Conservation (phyloP, 2,329 filamentous ascomycete genomes). For the Sarocladium strictum region DNA sequence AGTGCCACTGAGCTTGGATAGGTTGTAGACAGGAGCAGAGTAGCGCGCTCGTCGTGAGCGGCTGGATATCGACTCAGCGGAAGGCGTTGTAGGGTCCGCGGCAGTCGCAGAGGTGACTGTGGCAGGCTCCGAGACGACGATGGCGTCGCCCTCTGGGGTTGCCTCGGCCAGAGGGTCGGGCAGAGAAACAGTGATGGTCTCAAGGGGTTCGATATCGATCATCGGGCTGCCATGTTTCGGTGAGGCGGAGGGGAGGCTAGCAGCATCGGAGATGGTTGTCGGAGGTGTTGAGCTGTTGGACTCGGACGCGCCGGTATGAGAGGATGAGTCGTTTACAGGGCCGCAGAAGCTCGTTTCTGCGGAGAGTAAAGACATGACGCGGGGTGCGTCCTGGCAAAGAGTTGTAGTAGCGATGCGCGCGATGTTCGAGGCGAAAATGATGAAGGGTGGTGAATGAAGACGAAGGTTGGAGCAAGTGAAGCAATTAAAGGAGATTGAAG, state of each 20-base stretch:
- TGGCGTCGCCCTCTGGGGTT: constrained; percentile 14
- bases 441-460: neutral
- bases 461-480: neutral
- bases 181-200: constrained; percentile 14
- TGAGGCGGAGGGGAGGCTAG: constrained; percentile 46
- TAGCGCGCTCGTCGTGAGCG: constrained; percentile 50
- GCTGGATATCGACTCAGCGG: constrained; percentile 19
- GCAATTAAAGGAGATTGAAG: constrained; percentile 9
- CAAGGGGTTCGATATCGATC: constrained; percentile 21
- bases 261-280: constrained; percentile 58
- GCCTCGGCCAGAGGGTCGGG: constrained; percentile 22
- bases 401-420: constrained; percentile 16
- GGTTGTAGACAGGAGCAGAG: constrained; percentile 60
- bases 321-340: constrained; percentile 31
- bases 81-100: constrained; percentile 14
- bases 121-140: constrained; percentile 11
- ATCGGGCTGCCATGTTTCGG: constrained; percentile 32
- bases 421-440: neutral
- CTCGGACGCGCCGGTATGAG: constrained; percentile 45
- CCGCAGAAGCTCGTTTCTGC: constrained; percentile 25
- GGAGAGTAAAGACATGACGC: constrained; percentile 10
- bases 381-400: constrained; percentile 3
- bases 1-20: constrained; percentile 57
- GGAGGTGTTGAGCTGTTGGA: constrained; percentile 55
- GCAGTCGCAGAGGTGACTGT: neutral